Evolutionary conservation across 805 yeast species (phyloP), one percentile per base, ranked within the genome.

Genomic region (Cyberlindnera sargentensis): DNA sequence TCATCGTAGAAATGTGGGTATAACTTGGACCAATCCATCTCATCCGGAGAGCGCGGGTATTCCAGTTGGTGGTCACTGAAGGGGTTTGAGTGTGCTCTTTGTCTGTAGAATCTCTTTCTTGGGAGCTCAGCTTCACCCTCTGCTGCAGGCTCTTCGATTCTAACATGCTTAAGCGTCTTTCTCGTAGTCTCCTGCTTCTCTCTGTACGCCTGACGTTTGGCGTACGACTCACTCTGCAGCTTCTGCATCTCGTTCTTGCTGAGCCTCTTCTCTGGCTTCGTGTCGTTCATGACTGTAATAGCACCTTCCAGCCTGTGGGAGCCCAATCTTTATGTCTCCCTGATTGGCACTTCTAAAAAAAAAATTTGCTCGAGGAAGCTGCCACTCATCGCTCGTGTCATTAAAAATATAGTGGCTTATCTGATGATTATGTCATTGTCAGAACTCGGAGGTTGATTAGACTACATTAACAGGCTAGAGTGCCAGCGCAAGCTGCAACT

Each of bases 61-160:
- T 87, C 95, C 37, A 93, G 71, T 55, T 82, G 78, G 63, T 93
- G 99, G 65, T 93, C 99, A 20, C 96, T 85, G 57, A 93, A 93
- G 24, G 98, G 98, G 60, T 93, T 93, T 2, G 97, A 89, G 61
- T 93, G 99, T 1, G 99, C 99, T 65, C 99, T 71, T 66, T 93
- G 99, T 62, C 99, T 77, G 63, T 93, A 93, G 60, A 75, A 93
- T 55, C 93, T 75, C 62, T 93, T 84, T 58, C 80, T 76, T 40
- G 96, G 97, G 40, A 89, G 68, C 46, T 81, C 80, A 20, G 64
- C 49, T 3, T 40, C 34, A 28, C 52, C 53, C 20, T 53, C 52
- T 25, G 40, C 23, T 25, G 40, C 23, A 5, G 41, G 34, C 33
- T 65, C 72, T 46, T 65, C 71, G 40, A 73, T 69, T 39, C 65